Base-by-base conservation (phyloP, 352 stramenopile genomes). In the Phytophthora vignae region DNA sequence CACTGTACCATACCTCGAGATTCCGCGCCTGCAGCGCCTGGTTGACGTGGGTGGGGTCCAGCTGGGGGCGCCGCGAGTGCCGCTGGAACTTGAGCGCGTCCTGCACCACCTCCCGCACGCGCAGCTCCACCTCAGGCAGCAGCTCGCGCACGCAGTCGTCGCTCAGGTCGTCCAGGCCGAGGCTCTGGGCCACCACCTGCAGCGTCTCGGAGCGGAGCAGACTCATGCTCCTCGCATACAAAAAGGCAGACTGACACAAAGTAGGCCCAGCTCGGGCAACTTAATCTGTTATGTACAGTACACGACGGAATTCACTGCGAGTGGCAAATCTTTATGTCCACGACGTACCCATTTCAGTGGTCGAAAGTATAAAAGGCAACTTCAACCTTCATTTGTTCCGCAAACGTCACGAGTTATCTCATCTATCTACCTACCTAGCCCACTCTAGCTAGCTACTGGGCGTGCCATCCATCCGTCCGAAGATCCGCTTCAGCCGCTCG, bases 21-120 rank as follows among this genome's bases (percentile, higher is more conserved):
- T 94, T 89, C 53, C 88, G 85, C 55, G 85, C 70, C 46, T 87
- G 79, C 12, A 96, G 80, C 44, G 89, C 89, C 66, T 93, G 86
- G 73, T 96, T 95, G 27, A 95, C 79, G 73, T 96, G 83, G 17
- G 74, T 60, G 19, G 87, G 80, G 57, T 85, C 77, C 64, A 96
- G 73, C 68, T 81, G 70, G 14, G 79, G 56, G 21, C 84, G 80
- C 61, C 88, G 89, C 31, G 86, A 84, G 73, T 96, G 89, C 31
- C 71, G 76, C 64, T 90, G 83, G 65, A 95, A 96, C 79, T 96
- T 95, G 60, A 95, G 84, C 62, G 89, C 87, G 58, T 96, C 87
- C 77, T 96, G 89, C 15, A 96, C 81, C 53, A 96, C 69, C 76
- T 95, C 83, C 17, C 89, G 89, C 70, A 96, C 77, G 27, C 89